phyloP scores from a whole-genome alignment of 202 grass and related monocot genomes.

The Schoenoplectus triqueter region DNA sequence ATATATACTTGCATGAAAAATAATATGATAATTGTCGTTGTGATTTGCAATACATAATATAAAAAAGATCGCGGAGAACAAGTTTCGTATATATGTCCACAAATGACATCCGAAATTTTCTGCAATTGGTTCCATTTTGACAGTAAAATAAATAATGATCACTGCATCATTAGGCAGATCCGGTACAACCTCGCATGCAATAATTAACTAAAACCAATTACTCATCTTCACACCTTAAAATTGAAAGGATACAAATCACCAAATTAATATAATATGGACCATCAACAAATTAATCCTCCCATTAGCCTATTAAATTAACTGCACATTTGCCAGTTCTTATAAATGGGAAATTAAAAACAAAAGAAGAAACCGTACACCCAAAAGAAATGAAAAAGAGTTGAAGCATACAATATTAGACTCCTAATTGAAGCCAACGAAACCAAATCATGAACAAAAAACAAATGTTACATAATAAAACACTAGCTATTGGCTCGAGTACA shows the following conservation, averaged over 20 bases:
- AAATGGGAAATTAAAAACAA: slow-evolving; percentile 35
- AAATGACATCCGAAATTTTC: too few relatives aligned
- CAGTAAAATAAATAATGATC: background rate
- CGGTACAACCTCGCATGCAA: slow-evolving; percentile 2
- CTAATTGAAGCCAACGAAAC: slow-evolving; percentile 9
- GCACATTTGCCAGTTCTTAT: slow-evolving; percentile 32
- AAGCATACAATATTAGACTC: slow-evolving; percentile 29
- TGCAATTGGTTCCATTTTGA: too few relatives aligned
- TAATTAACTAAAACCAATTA: slow-evolving; percentile 16
- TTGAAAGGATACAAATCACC: slow-evolving; percentile 6
- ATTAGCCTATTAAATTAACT: slow-evolving; percentile 27
- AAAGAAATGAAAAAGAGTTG: slow-evolving; percentile 18
- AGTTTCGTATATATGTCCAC: too few relatives aligned
- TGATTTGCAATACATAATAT: too few relatives aligned
- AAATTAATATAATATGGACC: slow-evolving; percentile 15
- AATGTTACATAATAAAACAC: slow-evolving; percentile 6
- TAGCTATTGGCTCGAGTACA: slow-evolving; percentile 34
- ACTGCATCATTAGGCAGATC: background rate
- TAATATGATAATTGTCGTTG: too few relatives aligned
- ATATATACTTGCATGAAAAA: too few relatives aligned
- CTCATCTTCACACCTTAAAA: slow-evolving; percentile 19
- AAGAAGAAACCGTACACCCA: slow-evolving; percentile 18
- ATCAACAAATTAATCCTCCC: slow-evolving; percentile 26
- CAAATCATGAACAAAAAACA: slow-evolving; percentile 31
- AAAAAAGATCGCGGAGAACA: too few relatives aligned